Percentiles rank a stretch among this genome's conserved stretches.
These are phyloP conservation scores for Aspergillus pseudoviridinutans DNA, from an alignment of 2,329 filamentous ascomycete species.

Conservation along the genomic window DNA sequence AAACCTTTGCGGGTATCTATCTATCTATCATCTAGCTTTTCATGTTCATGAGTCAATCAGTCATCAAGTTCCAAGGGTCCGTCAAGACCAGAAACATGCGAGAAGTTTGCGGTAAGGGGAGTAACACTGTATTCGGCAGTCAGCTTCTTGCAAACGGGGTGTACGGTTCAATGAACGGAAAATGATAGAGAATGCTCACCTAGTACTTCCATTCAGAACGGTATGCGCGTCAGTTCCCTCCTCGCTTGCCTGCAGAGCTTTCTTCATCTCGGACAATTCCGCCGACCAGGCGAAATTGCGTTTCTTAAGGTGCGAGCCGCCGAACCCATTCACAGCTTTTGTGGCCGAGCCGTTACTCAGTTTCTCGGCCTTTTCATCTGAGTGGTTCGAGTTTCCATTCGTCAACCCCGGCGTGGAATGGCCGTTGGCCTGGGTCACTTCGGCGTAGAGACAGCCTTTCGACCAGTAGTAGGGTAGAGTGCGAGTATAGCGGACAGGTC, in stretches of 20 bases:
- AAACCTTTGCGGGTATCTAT: constrained; percentile 26
- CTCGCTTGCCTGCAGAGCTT: constrained; percentile 68
- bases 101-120: constrained; percentile 84
- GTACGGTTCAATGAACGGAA: not conserved
- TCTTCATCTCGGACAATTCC: constrained; percentile 76
- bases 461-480: constrained; percentile 87
- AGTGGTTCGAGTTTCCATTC: constrained; percentile 27
- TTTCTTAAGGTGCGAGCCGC: constrained; percentile 53
- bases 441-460: constrained; percentile 72
- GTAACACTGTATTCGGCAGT: constrained; percentile 61
- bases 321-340: constrained; percentile 16
- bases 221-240: constrained; percentile 88
- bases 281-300: constrained; percentile 91
- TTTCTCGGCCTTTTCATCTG: not conserved
- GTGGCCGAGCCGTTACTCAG: not conserved
- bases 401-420: constrained; percentile 58
- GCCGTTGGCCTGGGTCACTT: constrained; percentile 51
- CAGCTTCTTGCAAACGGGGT: not conserved
- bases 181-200: constrained; percentile 45
- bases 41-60: constrained; percentile 28
- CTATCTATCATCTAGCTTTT: constrained; percentile 2
- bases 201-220: constrained; percentile 77
- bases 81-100: constrained; percentile 63
- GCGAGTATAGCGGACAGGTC: constrained; percentile 69
- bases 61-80: constrained; percentile 61